Base-by-base conservation (phyloP, 371 early-diverging fungal species). In the Lichtheimia ornata region DNA sequence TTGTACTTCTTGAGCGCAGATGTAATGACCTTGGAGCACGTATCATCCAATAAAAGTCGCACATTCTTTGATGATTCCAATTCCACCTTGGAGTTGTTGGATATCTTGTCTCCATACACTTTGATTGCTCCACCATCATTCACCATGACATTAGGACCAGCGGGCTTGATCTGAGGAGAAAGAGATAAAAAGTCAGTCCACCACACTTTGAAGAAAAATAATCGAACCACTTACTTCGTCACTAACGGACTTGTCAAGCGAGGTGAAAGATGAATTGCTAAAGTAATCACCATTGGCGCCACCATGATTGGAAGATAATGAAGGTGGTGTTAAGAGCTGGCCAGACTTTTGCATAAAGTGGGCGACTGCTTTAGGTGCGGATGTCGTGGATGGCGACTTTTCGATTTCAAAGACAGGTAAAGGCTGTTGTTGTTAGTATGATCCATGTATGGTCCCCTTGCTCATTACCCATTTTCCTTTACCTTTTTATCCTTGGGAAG, bases 1-100 rank as follows among this genome's bases (percentile, higher is more conserved):
- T 96, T 94, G 79, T 95, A 97, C 74, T 96, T 95, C 59, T 89
- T 90, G 49, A 98, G 74, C 0, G 93, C 92, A 9, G 89, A 91
- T 4, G 88, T 91, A 15, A 98, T 79, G 7, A 97, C 90, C 66
- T 91, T 93, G 35, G 88, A 81, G 66, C 95, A 92, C 7, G 93
- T 85, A 64, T 96, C 96, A 40, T 89, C 90, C 18, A 86, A 70
- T 45, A 90, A 84, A 12, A 97, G 86, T 35, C 91, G 85, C 56
- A 96, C 93, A 50, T 88, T 90, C 75, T 95, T 96, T 74, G 91
- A 95, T 2, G 91, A 79, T 66, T 93, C 93, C 40, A 78, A 78
- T 52, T 90, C 88, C 4, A 90, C 82, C 56, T 85, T 86, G 61
- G 68, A 70, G 50, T 50, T 74, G 42, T 68, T 72, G 30, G 84